Percentiles rank a stretch among this genome's conserved stretches.
These are phyloP conservation scores for Trichoderma sp. DNA, from an alignment of 2,329 filamentous ascomycete species.

Conservation along the genomic window DNA sequence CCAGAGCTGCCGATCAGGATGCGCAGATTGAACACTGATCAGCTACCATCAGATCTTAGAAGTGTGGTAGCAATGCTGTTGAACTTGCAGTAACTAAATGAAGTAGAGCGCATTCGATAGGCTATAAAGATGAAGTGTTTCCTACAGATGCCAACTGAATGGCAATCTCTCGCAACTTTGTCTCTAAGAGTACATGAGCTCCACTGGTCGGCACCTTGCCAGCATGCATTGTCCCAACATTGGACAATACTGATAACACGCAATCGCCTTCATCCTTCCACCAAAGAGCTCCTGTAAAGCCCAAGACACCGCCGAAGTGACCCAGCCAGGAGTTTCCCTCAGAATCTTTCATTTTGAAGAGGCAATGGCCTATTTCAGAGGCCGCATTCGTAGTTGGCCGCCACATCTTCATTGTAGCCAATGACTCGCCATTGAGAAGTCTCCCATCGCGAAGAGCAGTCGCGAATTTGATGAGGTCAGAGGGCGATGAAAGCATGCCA, in stretches of 20 bases:
- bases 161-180: constrained; percentile 19
- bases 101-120: background rate
- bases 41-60: background rate
- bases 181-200: constrained; percentile 24
- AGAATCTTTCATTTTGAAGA: constrained; percentile 27
- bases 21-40: background rate
- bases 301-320: constrained; percentile 29
- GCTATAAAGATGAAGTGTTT: background rate
- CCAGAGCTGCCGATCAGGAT: background rate
- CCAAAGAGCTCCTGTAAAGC: constrained; percentile 28
- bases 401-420: constrained; percentile 28
- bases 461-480: constrained; percentile 28
- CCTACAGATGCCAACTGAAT: background rate
- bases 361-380: constrained; percentile 28
- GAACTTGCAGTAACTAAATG: background rate
- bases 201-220: constrained; percentile 24
- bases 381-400: background rate
- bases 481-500: constrained; percentile 28
- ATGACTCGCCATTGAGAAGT: constrained; percentile 23
- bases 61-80: background rate
- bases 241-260: constrained; percentile 24
- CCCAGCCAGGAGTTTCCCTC: constrained; percentile 21
- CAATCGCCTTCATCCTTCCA: constrained; percentile 28
- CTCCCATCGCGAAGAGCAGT: constrained; percentile 29
- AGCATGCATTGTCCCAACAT: constrained; percentile 29